Percentiles rank a stretch among this genome's conserved stretches.
These are phyloP conservation scores for Veloporphyrellus conicus DNA, from an alignment of 1,284 basidiomycete genomes.

Conservation along the genomic window DNA sequence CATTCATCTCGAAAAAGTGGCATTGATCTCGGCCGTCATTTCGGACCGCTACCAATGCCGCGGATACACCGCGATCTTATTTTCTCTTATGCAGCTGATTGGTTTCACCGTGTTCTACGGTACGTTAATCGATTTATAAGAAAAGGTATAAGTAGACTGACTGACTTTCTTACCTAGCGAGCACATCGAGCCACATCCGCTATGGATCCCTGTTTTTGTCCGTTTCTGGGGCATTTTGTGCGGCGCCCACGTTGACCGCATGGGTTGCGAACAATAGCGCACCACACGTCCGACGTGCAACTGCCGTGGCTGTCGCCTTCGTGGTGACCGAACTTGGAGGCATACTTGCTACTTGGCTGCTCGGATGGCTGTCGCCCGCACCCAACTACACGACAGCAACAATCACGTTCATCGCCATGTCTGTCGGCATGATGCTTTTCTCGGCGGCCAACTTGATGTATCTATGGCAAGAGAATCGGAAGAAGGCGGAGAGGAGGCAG, in stretches of 20 bases:
- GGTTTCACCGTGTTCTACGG: slow-evolving; percentile 51
- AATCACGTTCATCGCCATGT: slow-evolving; percentile 37
- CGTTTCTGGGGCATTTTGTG: slow-evolving; percentile 43
- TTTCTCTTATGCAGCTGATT: slow-evolving; percentile 36
- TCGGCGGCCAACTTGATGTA: slow-evolving; percentile 30
- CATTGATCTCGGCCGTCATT: slow-evolving; percentile 38
- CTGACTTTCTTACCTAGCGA: slow-evolving; percentile 13
- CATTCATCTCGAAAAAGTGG: slow-evolving; percentile 27
- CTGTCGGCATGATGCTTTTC: slow-evolving; percentile 32
- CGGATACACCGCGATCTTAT: slow-evolving; percentile 38
- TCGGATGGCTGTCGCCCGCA: slow-evolving; percentile 40
- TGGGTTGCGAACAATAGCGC: slow-evolving; percentile 61
- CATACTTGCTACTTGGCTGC: slow-evolving; percentile 54
- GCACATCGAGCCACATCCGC: slow-evolving; percentile 34
- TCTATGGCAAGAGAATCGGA: slow-evolving; percentile 21
- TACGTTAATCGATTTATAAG: slow-evolving; percentile 17
- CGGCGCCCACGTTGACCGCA: slow-evolving; percentile 43
- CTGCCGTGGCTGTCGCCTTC: slow-evolving; percentile 49
- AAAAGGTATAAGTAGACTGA: too few relatives aligned
- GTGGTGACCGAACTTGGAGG: slow-evolving; percentile 53
- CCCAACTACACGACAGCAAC: slow-evolving; percentile 43
- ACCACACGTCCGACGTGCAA: slow-evolving; percentile 52
- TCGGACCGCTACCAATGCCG: slow-evolving; percentile 45
- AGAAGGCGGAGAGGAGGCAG: slow-evolving; percentile 20
- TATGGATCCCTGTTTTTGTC: slow-evolving; percentile 52